Base-by-base conservation (phyloP, 192 early-diverging fungal species). In the Jimgerdemannia lactiflua region DNA sequence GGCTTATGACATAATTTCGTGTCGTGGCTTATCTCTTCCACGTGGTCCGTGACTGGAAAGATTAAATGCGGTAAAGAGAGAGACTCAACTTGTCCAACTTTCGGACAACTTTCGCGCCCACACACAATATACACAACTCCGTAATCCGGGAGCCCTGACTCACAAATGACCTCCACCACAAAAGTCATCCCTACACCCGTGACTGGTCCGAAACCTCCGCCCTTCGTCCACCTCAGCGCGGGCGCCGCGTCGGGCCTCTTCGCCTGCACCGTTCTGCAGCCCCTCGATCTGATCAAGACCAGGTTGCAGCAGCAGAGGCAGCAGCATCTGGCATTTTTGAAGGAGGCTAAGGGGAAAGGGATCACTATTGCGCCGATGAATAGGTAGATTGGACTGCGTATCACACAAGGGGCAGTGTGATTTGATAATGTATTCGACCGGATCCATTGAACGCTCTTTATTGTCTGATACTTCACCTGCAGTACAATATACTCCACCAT, bases 271-370 rank as follows among this genome's bases (percentile, higher is more conserved):
- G 71, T 91, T 44, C 86, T 98, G 42, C 96, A 98, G 79, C 96
- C 96, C 0, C 89, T 98, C 39, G 96, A 98, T 79, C 83, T 98
- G 54, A 77, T 95, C 72, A 95, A 95, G 74, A 95, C 94, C 0
- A 88, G 94, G 0, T 74, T 95, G 19, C 93, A 95, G 71, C 92
- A 93, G 74, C 84, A 88, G 74, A 77, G 81, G 67, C 87, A 90
- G 72, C 82, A 85, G 59, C 85, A 87, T 73, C 75, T 85, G n/a
- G 83, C 84, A 3, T 86, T 88, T 73, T 69, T 88, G 42, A 79
- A 76, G 43, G 78, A 83, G 63, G 78, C 78, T 4, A 78, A 82
- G 64, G 78, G 69, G 9, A 84, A 82, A 14, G 86, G 86, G 4
- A 64, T 88, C 14, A 75, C 79, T 14, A 77, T 84, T 64, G 71